Conservation (phyloP, 257 asterid genomes). For the Solanum peruvianum region DNA sequence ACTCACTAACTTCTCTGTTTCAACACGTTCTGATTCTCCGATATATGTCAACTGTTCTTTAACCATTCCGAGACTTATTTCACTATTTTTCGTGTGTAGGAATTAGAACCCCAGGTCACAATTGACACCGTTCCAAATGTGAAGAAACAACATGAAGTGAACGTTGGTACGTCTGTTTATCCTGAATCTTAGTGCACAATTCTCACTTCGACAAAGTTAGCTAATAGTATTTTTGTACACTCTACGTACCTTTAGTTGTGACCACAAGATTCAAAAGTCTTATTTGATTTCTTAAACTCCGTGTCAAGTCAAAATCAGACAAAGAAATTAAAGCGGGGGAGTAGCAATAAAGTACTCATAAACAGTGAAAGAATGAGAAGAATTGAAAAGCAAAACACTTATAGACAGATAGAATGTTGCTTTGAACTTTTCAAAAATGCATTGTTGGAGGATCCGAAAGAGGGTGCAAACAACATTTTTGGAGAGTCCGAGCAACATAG, state of each 20-base stretch:
- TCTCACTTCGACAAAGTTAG: not conserved
- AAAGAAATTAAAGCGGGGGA: too few species aligned
- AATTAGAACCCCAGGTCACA: conserved; percentile 14
- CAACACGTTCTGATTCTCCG: not conserved
- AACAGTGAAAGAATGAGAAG: not conserved
- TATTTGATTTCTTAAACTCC: too few species aligned
- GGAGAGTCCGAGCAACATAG: not conserved
- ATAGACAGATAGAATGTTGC: not conserved
- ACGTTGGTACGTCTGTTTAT: conserved; percentile 42
- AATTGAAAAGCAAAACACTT: not conserved
- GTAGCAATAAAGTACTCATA: not conserved
- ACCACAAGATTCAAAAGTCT: too few species aligned
- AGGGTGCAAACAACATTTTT: not conserved
- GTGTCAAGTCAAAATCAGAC: too few species aligned
- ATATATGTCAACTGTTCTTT: not conserved
- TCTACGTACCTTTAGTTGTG: too few species aligned
- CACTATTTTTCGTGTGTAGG: not conserved
- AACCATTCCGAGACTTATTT: not conserved
- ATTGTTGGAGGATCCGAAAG: not conserved
- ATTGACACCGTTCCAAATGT: conserved; percentile 53
- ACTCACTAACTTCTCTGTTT: not conserved
- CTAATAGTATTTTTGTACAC: not conserved
- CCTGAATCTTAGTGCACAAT: not conserved
- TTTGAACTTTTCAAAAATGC: not conserved
- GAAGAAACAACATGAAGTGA: conserved; percentile 53